Evolutionary conservation across 768 basidiomycete species (phyloP), one percentile per base, ranked within the genome.

Genomic region (Pleurotus djamor): DNA sequence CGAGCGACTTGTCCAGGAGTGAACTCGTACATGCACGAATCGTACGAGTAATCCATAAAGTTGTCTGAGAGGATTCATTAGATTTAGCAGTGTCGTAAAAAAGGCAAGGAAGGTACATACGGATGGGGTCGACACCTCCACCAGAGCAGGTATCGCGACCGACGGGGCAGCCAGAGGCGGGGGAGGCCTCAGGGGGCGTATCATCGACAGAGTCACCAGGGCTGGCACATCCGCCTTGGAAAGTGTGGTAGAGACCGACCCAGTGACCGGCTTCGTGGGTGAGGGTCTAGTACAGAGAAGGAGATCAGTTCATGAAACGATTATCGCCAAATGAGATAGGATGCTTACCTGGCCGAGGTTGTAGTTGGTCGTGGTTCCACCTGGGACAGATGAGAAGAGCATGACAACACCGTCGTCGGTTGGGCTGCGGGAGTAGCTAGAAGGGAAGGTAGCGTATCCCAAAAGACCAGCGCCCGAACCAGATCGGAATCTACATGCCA

Each of bases 231-330:
- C 79, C 79, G 45, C 80, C 80, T 65, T 85, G 79, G 79, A 83
- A 84, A 32, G 83, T 83, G 71, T 84, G 83, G 69, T 77, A 84
- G 16, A 84, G 74, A 21, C 84, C 83, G 59, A 83, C 71, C 83
- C 84, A 86, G 70, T 85, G 83, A 13, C 83, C 82, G 50, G 76
- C 78, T 68, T 86, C 84, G 64, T 86, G 84, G n/a, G 78, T 82
- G 60, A 80, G 63, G 44, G 80, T 85, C 68, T 79, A n/a, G n/a
- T n/a, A 61, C 6, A 47, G 32, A 14, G 17, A 64, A 36, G 14
- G 50, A 10, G n/a, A 43, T n/a, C n/a, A 9, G 41, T 4, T 4
- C 59, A 47, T 62, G 68, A 57, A 51, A 37, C 48, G 61, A 60
- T 69, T 38, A 65, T 63, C 37, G 63, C 62, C 61, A 70, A 64